These are phyloP conservation scores for Cytospora chrysosperma DNA, from an alignment of 2,329 filamentous ascomycete genomes.

Conservation along the genomic window DNA sequence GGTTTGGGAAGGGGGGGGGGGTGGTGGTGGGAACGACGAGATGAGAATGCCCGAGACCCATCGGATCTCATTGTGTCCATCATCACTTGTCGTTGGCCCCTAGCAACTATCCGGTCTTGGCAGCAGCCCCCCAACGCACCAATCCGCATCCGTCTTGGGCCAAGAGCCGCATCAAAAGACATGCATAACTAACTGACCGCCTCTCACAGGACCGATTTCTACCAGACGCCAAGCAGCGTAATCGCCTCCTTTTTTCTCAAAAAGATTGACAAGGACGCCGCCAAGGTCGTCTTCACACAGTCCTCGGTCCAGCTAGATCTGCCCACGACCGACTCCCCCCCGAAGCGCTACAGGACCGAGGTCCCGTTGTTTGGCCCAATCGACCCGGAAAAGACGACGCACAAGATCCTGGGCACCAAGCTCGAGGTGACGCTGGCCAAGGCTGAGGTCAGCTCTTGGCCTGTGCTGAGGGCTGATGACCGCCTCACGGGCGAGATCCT, in stretches of 20 bases:
- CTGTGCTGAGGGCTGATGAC: conserved; percentile 79
- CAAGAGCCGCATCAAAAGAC: not conserved
- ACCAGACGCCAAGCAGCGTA: conserved; percentile 82
- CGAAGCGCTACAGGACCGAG: conserved; percentile 74
- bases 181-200: conserved; percentile 6
- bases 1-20: not conserved
- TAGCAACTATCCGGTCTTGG: not conserved
- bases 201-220: conserved; percentile 74
- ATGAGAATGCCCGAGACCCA: not conserved
- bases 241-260: conserved; percentile 94
- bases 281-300: conserved; percentile 67
- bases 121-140: not conserved
- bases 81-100: not conserved
- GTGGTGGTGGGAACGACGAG: too few relatives aligned
- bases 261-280: conserved; percentile 84
- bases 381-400: conserved; percentile 70
- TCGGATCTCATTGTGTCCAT: not conserved
- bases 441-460: conserved; percentile 78
- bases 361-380: conserved; percentile 78
- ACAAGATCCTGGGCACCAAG: conserved; percentile 85
- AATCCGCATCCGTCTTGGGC: not conserved
- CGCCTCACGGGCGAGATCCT: conserved; percentile 71
- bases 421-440: conserved; percentile 74
- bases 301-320: conserved; percentile 73
- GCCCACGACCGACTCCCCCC: conserved; percentile 72